Evolutionary conservation across 768 basidiomycete species (phyloP), one percentile per base, ranked within the genome.

Genomic region (Phaeotremella skinneri): DNA sequence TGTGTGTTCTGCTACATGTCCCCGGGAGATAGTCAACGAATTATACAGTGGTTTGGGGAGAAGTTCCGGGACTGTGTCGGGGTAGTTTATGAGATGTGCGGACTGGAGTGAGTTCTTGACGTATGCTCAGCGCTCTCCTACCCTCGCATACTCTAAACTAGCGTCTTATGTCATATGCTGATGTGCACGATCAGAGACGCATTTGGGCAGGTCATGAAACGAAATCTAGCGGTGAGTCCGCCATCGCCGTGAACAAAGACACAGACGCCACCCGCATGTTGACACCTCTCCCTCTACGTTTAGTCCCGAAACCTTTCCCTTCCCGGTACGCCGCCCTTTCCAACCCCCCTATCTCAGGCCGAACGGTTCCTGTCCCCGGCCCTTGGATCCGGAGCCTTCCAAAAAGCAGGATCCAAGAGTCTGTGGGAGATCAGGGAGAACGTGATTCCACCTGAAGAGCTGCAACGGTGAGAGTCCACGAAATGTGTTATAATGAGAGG

Each of bases 61-160:
- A 81, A 81, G 56, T 85, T 74, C 84, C 52, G 25, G 1, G 20
- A 51, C 20, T 62, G 69, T 64, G 48, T 64, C 14, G 73, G 73
- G 13, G 76, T 91, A 7, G 82, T 91, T 17, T 97, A 98, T 70
- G 94, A 97, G 74, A 97, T 97, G 89, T 93, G 90, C 72, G 87
- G 86, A 1, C 79, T 97, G 3, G 81, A 84, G 75, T 76, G 52
- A 63, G 73, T 66, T 1, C 20, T n/a, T 23, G 7, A 20, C 20
- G 5, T 41, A 17, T 51, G 17, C 0, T n/a, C 14, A 20, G 29
- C 21, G 4, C 14, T 13, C 2, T 23, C 50, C 25, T 11, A 17
- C 13, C 9, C 17, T 26, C 17, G 29, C 4, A 21, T 25, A 23
- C 47, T 29, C 52, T 14, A 20, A 29, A 13, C 32, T 23, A 14